Base-by-base conservation (phyloP, 1,284 basidiomycete species). In the Apiotrichum siamense region DNA sequence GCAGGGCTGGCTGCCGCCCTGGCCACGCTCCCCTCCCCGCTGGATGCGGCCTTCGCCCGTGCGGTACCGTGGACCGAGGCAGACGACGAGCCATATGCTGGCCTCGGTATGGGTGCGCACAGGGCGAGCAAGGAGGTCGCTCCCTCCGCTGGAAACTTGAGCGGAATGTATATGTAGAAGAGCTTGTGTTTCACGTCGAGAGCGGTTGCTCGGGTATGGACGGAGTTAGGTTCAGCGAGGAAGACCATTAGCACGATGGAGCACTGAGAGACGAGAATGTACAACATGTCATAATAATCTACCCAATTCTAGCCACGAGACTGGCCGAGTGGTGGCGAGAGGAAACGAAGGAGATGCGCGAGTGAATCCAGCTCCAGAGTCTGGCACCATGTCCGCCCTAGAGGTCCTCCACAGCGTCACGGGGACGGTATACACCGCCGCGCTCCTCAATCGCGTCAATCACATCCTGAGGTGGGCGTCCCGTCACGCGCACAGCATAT, bases 401-500 rank as follows among this genome's bases (percentile, higher is more conserved):
- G 33, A 57, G 44, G 46, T 72, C 70, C 52, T 72, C 70, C 7
- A 67, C 66, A 3, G 63, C 60, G 45, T 72, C 70, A 25, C 70
- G 55, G 11, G 70, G 61, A 33, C 70, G 52, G 48, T 70, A 72
- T 17, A 66, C 56, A 11, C 70, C 70, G 24, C 69, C 67, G 33
- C 64, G 53, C 21, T 61, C 50, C 57, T 67, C 64, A 20, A 72
- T 72, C 23, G 67, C 69, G 21, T 83, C 81, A 63, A 91, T 86
- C 3, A 92, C 84, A 52, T 91, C 88, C 52, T 87, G 85, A 1
- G 88, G 89, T 57, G 92, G 80, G 26, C 87, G 83, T 5, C 90
- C 89, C 52, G 84, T 87, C 33, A 93, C 89, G 36, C 87, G 83
- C 13, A 86, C 86, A 11, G 90, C 89, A 67, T 93, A 93, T 77